Evolutionary conservation across 768 basidiomycete genomes (phyloP).

Genomic region (Mycena amicta): DNA sequence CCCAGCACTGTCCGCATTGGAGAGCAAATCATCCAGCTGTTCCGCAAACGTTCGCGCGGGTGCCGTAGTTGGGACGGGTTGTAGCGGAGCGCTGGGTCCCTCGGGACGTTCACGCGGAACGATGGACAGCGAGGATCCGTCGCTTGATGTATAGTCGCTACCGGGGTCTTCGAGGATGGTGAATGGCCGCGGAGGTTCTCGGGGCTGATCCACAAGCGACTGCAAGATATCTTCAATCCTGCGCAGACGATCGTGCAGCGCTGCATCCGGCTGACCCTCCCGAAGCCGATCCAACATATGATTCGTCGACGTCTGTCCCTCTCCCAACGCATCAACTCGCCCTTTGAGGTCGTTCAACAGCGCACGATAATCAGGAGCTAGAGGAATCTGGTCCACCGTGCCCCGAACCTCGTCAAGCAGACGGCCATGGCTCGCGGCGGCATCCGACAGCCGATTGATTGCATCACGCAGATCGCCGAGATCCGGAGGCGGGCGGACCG

Average conservation of each 20-base stretch:
- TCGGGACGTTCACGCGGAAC: neutral
- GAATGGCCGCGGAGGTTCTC: slow-evolving; percentile 25
- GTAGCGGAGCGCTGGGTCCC: slow-evolving; percentile 26
- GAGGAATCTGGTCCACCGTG: slow-evolving; percentile 1
- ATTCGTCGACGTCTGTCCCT: slow-evolving; percentile 64
- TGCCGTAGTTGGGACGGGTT: slow-evolving; percentile 49
- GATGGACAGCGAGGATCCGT: slow-evolving; percentile 1
- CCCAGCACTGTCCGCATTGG: slow-evolving; percentile 40
- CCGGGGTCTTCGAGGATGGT: slow-evolving; percentile 11
- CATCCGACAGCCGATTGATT: slow-evolving; percentile 59
- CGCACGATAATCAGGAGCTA: slow-evolving; percentile 49
- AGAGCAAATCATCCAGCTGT: slow-evolving; percentile 61
- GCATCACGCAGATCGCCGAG: slow-evolving; percentile 64
- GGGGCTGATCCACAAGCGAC: slow-evolving; percentile 38
- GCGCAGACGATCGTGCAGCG: slow-evolving; percentile 41
- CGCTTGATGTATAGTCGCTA: neutral
- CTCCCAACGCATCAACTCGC: slow-evolving; percentile 59
- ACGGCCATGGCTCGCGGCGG: slow-evolving; percentile 1
- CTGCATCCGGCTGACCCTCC: slow-evolving; percentile 45
- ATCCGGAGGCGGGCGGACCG: slow-evolving; percentile 43
- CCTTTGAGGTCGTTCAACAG: slow-evolving; percentile 61
- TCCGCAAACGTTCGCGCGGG: slow-evolving; percentile 59
- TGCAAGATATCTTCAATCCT: slow-evolving; percentile 53
- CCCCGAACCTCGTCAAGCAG: slow-evolving; percentile 5
- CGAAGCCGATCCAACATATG: slow-evolving; percentile 65